Conservation (phyloP, 2,329 filamentous ascomycete species). For the Aspergillus candidus region DNA sequence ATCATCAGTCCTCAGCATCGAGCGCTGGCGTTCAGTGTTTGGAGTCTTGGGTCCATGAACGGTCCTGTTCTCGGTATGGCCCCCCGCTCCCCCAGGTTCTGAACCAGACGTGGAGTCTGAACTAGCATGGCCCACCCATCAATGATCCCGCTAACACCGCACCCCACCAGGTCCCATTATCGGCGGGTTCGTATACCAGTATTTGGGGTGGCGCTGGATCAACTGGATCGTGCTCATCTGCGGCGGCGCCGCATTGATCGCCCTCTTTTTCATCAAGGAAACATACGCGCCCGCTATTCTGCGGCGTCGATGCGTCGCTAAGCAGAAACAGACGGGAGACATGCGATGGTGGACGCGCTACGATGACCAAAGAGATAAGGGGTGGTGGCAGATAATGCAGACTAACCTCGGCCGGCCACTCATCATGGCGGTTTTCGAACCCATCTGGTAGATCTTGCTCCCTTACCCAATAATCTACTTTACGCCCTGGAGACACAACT, state of each 20-base stretch:
- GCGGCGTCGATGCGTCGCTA: slow-evolving; percentile 52
- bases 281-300: slow-evolving; percentile 66
- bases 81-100: rapidly evolving
- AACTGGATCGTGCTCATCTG: slow-evolving; percentile 71
- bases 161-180: slow-evolving; percentile 19
- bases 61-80: slow-evolving; percentile 46
- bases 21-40: slow-evolving; percentile 71
- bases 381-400: slow-evolving; percentile 50
- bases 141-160: no score
- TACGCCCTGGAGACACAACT: neutral
- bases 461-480: no score
- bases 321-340: slow-evolving; percentile 59
- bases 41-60: slow-evolving; percentile 71
- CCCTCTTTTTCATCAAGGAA: slow-evolving; percentile 57
- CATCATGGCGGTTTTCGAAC: slow-evolving; percentile 57
- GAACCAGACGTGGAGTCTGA: no score
- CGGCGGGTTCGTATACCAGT: slow-evolving; percentile 40
- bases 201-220: slow-evolving; percentile 72
- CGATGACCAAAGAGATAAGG: slow-evolving; percentile 54
- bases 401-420: slow-evolving; percentile 66
- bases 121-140: no score
- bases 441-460: slow-evolving; percentile 67
- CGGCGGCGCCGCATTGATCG: slow-evolving; percentile 52
- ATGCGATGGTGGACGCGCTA: slow-evolving; percentile 66
- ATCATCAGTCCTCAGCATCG: slow-evolving; percentile 67